These are phyloP conservation scores for Rubia tinctorum DNA, from an alignment of 305 asterid genomes.

Conservation along the genomic window DNA sequence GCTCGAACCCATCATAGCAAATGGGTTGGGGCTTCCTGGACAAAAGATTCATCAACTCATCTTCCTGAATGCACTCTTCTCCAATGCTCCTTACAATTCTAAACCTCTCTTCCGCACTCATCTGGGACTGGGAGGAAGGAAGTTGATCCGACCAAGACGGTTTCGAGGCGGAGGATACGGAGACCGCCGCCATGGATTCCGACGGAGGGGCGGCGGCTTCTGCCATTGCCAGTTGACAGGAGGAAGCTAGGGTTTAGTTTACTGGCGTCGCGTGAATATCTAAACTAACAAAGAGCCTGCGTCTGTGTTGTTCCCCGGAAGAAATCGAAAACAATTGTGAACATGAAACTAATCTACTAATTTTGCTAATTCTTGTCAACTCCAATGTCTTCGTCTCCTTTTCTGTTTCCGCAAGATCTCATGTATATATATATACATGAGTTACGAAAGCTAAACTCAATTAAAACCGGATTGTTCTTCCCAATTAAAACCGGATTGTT, in stretches of 20 bases:
- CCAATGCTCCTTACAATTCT: conserved; percentile 67
- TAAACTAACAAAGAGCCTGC: too few relatives aligned
- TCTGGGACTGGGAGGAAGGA: conserved; percentile 20
- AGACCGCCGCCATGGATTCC: conserved; percentile 17
- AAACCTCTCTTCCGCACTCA: conserved; percentile 60
- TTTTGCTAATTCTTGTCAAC: too few relatives aligned
- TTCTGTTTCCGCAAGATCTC: too few relatives aligned
- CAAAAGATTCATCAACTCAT: conserved; percentile 64
- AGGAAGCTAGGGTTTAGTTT: neutral
- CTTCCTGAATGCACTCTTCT: conserved; percentile 90
- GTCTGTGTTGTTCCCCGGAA: too few relatives aligned
- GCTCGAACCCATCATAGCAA: conserved; percentile 91
- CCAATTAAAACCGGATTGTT: too few relatives aligned
- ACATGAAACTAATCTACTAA: too few relatives aligned
- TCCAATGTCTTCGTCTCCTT: too few relatives aligned
- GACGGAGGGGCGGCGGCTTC: conserved; percentile 4
- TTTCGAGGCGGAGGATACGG: conserved; percentile 8
- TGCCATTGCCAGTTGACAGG: neutral
- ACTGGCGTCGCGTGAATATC: too few relatives aligned
- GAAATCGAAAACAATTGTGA: too few relatives aligned
- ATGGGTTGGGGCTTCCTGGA: conserved; percentile 59
- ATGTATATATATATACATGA: too few relatives aligned
- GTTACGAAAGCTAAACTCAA: too few relatives aligned
- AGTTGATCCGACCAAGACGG: neutral
- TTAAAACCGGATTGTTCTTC: too few relatives aligned